Base-by-base conservation (phyloP, 2,329 filamentous ascomycete species). In the Stemphylium vesicarium region DNA sequence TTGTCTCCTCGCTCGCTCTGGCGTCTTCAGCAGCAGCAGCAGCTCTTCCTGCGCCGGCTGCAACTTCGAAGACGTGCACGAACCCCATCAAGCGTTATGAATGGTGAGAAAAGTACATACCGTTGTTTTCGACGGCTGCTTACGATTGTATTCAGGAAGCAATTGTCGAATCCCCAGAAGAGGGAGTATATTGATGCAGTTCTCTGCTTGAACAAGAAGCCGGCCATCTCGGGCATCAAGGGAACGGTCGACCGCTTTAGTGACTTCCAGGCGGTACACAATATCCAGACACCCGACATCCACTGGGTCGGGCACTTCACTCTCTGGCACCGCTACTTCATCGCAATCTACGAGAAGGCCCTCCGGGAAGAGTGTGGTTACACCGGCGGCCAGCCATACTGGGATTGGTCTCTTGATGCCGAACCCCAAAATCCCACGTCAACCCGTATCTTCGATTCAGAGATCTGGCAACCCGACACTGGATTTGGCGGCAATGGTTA, bases 401-500 rank as follows among this genome's bases (percentile, higher is more conserved):
- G 68, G 69, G 59, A 72, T 53, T 72, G 59, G 56, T 63, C 61
- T 2, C 42, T 59, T 0, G 69, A 72, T 13, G 64, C 67, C 2
- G 48, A 60, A 8, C 60, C 62, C 2, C n/a, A 56, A 8, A 57
- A 62, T 12, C 57, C 41, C 0, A 57, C 35, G 5, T 65, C 60
- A 2, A 68, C 57, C 7, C 35, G 24, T 9, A 35, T 53, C 9
- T 65, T 57, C 58, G 42, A 67, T 2, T 53, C 59, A 1, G 53
- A 40, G 3, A 55, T 73, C 40, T 72, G 65, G 50, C 43, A 63
- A 33, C 49, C 62, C 2, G 8, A 50, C 15, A 52, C 52, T 8
- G 71, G 73, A 12, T 78, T 78, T 51, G 72, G 75, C 16, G 67
- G 73, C 15, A 74, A 74, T 48, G 71, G 76, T 18, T 55, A 62